A percentile compares a stretch with the other conserved stretches of the same genome.
Conservation (phyloP, 164 flowering plant genomes). For the Tetrastigma voinierianum region DNA sequence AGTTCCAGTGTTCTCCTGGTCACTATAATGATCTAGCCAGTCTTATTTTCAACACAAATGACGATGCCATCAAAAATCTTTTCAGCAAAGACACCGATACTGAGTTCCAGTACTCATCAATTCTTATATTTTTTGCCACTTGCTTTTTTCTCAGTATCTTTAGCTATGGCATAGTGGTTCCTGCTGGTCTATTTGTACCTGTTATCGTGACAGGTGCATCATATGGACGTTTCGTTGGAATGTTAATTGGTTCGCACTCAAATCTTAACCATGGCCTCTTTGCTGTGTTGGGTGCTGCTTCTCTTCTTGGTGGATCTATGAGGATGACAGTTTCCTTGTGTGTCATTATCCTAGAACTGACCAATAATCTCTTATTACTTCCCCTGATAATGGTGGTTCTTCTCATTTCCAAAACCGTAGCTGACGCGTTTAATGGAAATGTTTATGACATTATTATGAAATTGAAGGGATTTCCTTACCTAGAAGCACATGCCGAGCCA, state of each 20-base stretch:
- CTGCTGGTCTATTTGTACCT: slow-evolving; percentile 87
- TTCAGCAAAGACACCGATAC: slow-evolving; percentile 64
- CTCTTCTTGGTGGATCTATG: slow-evolving; percentile 93
- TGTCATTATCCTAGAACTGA: slow-evolving; percentile 76
- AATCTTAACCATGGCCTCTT: slow-evolving; percentile 77
- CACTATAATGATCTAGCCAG: slow-evolving; percentile 95
- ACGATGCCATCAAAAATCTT: slow-evolving; percentile 86
- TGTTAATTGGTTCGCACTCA: slow-evolving; percentile 53
- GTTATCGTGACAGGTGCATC: slow-evolving; percentile 83
- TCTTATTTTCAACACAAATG: slow-evolving; percentile 90
- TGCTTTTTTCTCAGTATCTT: slow-evolving; percentile 71
- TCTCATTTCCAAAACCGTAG: slow-evolving; percentile 85
- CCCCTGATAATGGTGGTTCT: slow-evolving; percentile 90
- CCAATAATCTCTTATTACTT: slow-evolving; percentile 73
- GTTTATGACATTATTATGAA: slow-evolving; percentile 72
- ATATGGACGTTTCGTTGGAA: slow-evolving; percentile 85
- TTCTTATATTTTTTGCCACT: slow-evolving; percentile 64
- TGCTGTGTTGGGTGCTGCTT: slow-evolving; percentile 91
- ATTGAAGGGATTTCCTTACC: slow-evolving; percentile 82
- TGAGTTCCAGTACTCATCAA: slow-evolving; percentile 62
- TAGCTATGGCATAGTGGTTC: slow-evolving; percentile 80
- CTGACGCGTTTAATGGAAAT: slow-evolving; percentile 73
- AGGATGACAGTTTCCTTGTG: slow-evolving; percentile 86
- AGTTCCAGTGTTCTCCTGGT: slow-evolving; percentile 77
- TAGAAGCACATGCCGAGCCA: slow-evolving; percentile 82